Percentiles rank a stretch among this genome's conserved stretches.
phyloP scores from a whole-genome alignment of 345 rosid species.

The Pelargonium nanum region DNA sequence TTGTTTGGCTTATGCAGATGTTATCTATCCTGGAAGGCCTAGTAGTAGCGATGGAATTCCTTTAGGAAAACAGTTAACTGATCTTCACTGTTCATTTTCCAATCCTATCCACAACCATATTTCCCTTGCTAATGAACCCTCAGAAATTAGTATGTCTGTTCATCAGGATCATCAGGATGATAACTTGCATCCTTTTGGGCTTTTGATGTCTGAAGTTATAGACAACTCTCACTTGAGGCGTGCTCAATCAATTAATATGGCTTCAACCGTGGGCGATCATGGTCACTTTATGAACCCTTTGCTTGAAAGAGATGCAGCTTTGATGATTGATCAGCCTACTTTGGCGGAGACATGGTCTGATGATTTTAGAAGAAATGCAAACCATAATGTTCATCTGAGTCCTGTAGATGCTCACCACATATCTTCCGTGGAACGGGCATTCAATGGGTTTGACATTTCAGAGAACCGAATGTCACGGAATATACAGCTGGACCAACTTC shows the following conservation, averaged over 20 bases:
- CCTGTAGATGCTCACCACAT: slow-evolving; percentile 26
- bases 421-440: slow-evolving; percentile 30
- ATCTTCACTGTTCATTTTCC: no score
- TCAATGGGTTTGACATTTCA: no score
- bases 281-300: slow-evolving; percentile 21
- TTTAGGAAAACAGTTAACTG: no score
- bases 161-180: no score
- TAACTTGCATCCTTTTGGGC: slow-evolving; percentile 49
- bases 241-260: slow-evolving; percentile 21
- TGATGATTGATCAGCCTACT: slow-evolving; percentile 28
- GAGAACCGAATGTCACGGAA: no score
- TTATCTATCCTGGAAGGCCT: slow-evolving; percentile 54
- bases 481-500: no score
- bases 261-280: slow-evolving; percentile 23
- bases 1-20: slow-evolving; percentile 27
- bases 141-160: slow-evolving; percentile 19
- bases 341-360: slow-evolving; percentile 34
- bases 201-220: slow-evolving; percentile 58
- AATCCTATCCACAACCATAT: slow-evolving; percentile 19
- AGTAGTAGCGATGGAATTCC: slow-evolving; percentile 28
- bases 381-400: slow-evolving; percentile 24
- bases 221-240: slow-evolving; percentile 26
- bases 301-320: no score
- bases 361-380: slow-evolving; percentile 30
- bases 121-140: slow-evolving; percentile 22